These are phyloP conservation scores for Penicillium sp. DNA, from an alignment of 2,329 filamentous ascomycete species.

Conservation along the genomic window DNA sequence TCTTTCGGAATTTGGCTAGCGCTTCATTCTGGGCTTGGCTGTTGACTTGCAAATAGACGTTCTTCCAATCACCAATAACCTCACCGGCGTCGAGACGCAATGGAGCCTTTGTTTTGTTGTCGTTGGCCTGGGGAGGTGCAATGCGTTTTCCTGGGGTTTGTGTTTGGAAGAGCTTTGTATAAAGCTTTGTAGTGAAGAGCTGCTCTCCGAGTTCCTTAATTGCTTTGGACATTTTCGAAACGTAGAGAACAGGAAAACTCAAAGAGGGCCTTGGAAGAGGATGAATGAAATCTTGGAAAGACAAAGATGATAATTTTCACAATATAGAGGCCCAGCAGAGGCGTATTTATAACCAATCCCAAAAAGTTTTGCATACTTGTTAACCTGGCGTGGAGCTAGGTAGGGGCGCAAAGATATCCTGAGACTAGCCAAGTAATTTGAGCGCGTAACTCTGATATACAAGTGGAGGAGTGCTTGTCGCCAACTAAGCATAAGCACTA, in stretches of 20 bases:
- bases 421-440: constrained; percentile 2
- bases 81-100: neutral
- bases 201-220: neutral
- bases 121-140: neutral
- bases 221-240: neutral
- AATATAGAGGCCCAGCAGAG: neutral
- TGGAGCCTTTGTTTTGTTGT: neutral
- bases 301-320: neutral
- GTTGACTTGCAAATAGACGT: neutral
- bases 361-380: neutral
- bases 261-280: neutral
- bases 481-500: constrained; percentile 4
- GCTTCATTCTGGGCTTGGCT: neutral
- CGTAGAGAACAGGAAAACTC: neutral
- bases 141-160: neutral
- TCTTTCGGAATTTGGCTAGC: neutral
- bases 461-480: constrained; percentile 1
- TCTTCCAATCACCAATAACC: neutral
- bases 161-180: neutral
- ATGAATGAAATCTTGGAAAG: neutral
- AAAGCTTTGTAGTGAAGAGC: neutral
- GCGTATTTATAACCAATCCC: neutral
- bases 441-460: neutral
- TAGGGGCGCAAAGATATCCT: neutral
- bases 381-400: neutral